These are phyloP conservation scores for Leccinellum albellum DNA, from an alignment of 768 basidiomycete genomes.

Conservation along the genomic window DNA sequence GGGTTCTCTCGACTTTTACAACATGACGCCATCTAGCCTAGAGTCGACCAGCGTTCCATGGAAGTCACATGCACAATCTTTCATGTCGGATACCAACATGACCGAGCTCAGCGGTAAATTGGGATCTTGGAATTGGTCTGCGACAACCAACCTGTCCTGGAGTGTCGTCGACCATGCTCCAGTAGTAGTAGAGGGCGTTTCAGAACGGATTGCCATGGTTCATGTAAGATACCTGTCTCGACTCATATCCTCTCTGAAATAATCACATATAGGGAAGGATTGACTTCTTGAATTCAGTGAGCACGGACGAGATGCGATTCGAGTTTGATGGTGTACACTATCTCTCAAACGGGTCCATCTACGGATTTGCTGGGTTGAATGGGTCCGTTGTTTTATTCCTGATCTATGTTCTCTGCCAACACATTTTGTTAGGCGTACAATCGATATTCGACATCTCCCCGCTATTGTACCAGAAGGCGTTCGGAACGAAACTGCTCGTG, in stretches of 20 bases:
- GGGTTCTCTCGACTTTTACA: slow-evolving; percentile 57
- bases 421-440: slow-evolving; percentile 39
- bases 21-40: slow-evolving; percentile 53
- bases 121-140: slow-evolving; percentile 71
- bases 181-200: slow-evolving; percentile 33
- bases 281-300: slow-evolving; percentile 56
- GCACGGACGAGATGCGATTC: slow-evolving; percentile 54
- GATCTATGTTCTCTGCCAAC: neutral
- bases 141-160: slow-evolving; percentile 56
- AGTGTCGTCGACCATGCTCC: slow-evolving; percentile 63
- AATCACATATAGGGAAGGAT: slow-evolving; percentile 54
- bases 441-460: slow-evolving; percentile 67
- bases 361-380: slow-evolving; percentile 61
- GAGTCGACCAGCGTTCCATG: slow-evolving; percentile 39
- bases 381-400: slow-evolving; percentile 43
- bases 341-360: slow-evolving; percentile 68
- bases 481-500: slow-evolving; percentile 55
- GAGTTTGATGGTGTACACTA: slow-evolving; percentile 81
- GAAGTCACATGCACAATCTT: slow-evolving; percentile 46
- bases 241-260: slow-evolving; percentile 2
- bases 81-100: slow-evolving; percentile 48
- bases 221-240: slow-evolving; percentile 49
- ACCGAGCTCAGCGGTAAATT: slow-evolving; percentile 46
- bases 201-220: slow-evolving; percentile 52
- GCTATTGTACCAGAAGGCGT: slow-evolving; percentile 54